Evolutionary conservation across 2,329 filamentous ascomycete species (phyloP).

Genomic region (Diaporthe ampelina): DNA sequence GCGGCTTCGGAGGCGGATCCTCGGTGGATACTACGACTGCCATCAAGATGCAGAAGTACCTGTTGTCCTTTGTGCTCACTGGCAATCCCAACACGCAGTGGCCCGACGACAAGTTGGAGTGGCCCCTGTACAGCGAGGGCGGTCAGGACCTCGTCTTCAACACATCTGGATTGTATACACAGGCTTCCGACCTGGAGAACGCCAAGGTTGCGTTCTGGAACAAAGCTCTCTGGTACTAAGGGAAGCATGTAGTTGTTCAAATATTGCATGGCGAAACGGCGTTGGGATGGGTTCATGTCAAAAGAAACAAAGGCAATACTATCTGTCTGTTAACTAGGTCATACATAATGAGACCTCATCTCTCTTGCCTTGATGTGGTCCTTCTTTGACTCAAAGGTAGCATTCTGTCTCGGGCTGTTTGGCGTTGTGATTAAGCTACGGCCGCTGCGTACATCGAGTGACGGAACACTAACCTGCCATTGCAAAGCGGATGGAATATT

Average conservation of each 20-base stretch:
- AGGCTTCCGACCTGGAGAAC: constrained; percentile 50
- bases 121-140: constrained; percentile 50
- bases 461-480: neutral
- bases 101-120: constrained; percentile 51
- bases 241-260: neutral
- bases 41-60: constrained; percentile 50
- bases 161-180: constrained; percentile 48
- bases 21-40: constrained; percentile 47
- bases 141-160: constrained; percentile 51
- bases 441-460: neutral
- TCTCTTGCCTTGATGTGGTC: neutral
- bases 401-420: neutral
- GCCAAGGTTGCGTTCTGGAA: constrained; percentile 51
- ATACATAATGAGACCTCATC: neutral
- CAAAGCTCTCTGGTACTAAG: constrained; percentile 52
- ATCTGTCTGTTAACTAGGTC: neutral
- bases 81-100: constrained; percentile 50
- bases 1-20: constrained; percentile 43
- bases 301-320: neutral
- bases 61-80: constrained; percentile 49
- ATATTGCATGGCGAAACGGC: constrained; percentile 16
- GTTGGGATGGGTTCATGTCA: neutral
- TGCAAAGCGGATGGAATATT: neutral
- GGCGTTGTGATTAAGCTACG: too few relatives aligned
- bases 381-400: neutral